Percentiles rank a stretch among this genome's conserved stretches.
Conservation (phyloP, 2,329 filamentous ascomycete genomes). For the Falciphora oryzae region DNA sequence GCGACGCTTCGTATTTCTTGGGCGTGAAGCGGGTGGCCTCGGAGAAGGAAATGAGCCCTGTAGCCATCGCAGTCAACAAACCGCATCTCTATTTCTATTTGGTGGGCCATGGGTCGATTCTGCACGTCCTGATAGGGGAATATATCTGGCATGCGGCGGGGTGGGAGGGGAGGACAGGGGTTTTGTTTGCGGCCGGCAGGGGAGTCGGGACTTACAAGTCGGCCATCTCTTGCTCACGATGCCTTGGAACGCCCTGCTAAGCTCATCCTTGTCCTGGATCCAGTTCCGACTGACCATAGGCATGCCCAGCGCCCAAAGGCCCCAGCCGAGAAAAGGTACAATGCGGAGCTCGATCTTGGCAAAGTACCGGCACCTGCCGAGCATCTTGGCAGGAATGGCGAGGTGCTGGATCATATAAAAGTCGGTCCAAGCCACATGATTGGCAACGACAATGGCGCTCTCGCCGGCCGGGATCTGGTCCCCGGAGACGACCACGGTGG, state of each 20-base stretch:
- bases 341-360: constrained; percentile 53
- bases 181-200: background rate
- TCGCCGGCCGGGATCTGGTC: constrained; percentile 46
- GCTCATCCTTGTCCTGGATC: constrained; percentile 48
- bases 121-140: background rate
- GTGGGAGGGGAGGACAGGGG: background rate
- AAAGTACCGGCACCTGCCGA: constrained; percentile 57
- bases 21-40: constrained; percentile 56
- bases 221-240: constrained; percentile 47
- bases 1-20: constrained; percentile 45
- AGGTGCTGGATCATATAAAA: constrained; percentile 60
- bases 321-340: constrained; percentile 59
- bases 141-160: background rate
- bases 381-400: constrained; percentile 49
- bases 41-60: constrained; percentile 60
- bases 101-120: background rate
- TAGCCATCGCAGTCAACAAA: background rate
- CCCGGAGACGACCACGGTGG: constrained; percentile 46
- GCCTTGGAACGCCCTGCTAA: constrained; percentile 51
- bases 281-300: constrained; percentile 56
- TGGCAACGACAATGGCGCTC: constrained; percentile 53
- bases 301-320: constrained; percentile 60
- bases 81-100: background rate
- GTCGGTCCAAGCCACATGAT: constrained; percentile 57
- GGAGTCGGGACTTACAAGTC: constrained; percentile 42